Evolutionary conservation across 106 monocot species (phyloP), one percentile per base, ranked within the genome.

Genomic region (Xerophyta viscosa): DNA sequence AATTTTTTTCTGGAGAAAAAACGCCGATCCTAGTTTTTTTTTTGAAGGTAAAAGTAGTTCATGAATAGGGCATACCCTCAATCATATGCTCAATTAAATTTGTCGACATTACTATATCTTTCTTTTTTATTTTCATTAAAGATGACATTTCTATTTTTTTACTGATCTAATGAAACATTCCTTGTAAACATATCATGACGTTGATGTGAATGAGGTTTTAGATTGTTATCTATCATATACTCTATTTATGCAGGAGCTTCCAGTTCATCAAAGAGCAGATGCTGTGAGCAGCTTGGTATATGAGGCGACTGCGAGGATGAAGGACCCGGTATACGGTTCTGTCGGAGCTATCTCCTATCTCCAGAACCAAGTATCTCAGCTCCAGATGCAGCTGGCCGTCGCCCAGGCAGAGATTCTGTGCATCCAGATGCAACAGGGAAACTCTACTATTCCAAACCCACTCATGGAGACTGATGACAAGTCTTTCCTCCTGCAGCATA

Each of bases 351-450:
- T 86, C 46, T 86, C 86, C 1, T 82, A 67, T 63, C 73, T 86
- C 3, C 91, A 86, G 48, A 81, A 76, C 46, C 82, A 86, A 25
- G 82, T 92, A 0, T 86, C 91, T 18, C 86, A 92, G 48, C 72
- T 92, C 13, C 86, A 86, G 54, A 82, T 92, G 91, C 91, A 92
- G 63, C 70, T 92, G 13, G 86, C 91, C 0, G 64, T 92, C 10
- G 86, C 91, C 8, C 72, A 86, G 43, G 76, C 91, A 0, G 82
- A 92, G 72, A 73, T 86, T 15, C 42, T 86, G 7, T 86, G 78
- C 66, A 58, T 82, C 36, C 81, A 86, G 36, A 84, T 90, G 84
- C 89, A 90, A 57, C 77, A 83, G 19, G 72, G 68, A 19, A 51
- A 62, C 17, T 33, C 60, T 22, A 28, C 65, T 30, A 57, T 55